Evolutionary conservation across 495 filamentous ascomycete species (phyloP).

Genomic region (Neurospora hispaniola): DNA sequence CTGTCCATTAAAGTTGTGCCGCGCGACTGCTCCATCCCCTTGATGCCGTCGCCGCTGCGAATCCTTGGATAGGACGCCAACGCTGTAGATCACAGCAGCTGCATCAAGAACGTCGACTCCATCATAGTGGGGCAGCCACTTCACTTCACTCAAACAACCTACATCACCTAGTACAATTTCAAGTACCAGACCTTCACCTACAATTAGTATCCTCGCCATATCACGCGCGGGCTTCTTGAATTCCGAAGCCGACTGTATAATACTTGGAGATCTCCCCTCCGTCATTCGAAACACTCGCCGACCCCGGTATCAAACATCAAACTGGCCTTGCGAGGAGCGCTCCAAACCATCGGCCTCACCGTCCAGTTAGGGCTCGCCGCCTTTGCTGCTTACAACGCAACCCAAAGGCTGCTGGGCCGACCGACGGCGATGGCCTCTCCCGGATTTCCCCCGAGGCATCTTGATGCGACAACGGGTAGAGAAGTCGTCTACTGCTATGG

Average conservation of each 20-base stretch:
- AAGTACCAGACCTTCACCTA: background rate
- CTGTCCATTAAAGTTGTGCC: background rate
- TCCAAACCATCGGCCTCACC: slow-evolving; percentile 37
- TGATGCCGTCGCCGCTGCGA: background rate
- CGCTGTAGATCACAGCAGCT: background rate
- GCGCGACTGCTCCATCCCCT: background rate
- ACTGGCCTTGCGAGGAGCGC: slow-evolving; percentile 38
- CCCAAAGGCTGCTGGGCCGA: slow-evolving; percentile 23
- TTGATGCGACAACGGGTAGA: slow-evolving; percentile 35
- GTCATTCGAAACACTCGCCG: background rate
- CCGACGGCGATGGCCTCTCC: slow-evolving; percentile 29
- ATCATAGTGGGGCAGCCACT: background rate
- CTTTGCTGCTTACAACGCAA: slow-evolving; percentile 33
- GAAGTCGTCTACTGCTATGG: slow-evolving; percentile 75
- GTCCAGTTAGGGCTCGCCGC: slow-evolving; percentile 40
- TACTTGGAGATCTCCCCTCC: background rate
- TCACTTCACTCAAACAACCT: background rate
- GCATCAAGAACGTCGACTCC: background rate
- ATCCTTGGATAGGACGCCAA: background rate
- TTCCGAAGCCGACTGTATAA: background rate
- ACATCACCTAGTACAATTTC: background rate
- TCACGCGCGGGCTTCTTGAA: background rate
- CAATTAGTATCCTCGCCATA: background rate
- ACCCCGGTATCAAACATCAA: slow-evolving; percentile 11
- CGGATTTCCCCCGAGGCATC: slow-evolving; percentile 9